Evolutionary conservation across 2,329 filamentous ascomycete species (phyloP), one percentile per base, ranked within the genome.

Genomic region (Atkinsonella texensis): DNA sequence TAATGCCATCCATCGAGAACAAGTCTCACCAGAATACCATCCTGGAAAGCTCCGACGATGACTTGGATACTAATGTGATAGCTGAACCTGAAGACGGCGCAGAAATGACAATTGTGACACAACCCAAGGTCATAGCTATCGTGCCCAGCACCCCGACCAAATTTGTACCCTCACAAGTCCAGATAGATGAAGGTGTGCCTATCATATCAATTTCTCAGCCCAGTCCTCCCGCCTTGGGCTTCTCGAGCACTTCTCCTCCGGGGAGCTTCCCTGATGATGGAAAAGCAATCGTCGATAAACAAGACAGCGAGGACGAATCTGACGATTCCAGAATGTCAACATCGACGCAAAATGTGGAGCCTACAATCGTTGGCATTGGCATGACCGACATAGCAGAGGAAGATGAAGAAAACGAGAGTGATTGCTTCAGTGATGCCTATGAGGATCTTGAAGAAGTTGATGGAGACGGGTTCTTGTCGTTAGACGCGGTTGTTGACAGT

Each of bases 361-460:
- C 62, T 15, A 38, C 41, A 2, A 44, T 51, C 18, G 56, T 52
- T 23, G 54, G 55, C 20, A 55, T 60, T 4, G 55, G 56, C 10
- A 68, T 69, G 59, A 60, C 64, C 40, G 62, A 68, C 40, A 70
- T 67, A 13, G 57, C 59, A 47, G 65, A 68, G 50, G 67, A 67
- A n/a, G 63, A 70, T 1, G 70, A 76, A n/a, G 69, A 65, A 5
- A 63, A 64, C 2, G 79, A 81, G 51, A 71, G 69, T 48, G 83
- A 77, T 54, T 75, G 87, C 23, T 90, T 87, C 62, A 88, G 83
- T 56, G 87, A 90, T 65, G 86, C 86, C 1, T 84, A 84, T 50
- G 87, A 90, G 65, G 84, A 89, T 54, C 69, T 85, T 0, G 79
- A 79, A 0, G 82, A 87, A 13, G 61, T 74, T 4, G 82, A 85